Conservation (phyloP, 257 asterid genomes). For the Buddleja alternifolia region DNA sequence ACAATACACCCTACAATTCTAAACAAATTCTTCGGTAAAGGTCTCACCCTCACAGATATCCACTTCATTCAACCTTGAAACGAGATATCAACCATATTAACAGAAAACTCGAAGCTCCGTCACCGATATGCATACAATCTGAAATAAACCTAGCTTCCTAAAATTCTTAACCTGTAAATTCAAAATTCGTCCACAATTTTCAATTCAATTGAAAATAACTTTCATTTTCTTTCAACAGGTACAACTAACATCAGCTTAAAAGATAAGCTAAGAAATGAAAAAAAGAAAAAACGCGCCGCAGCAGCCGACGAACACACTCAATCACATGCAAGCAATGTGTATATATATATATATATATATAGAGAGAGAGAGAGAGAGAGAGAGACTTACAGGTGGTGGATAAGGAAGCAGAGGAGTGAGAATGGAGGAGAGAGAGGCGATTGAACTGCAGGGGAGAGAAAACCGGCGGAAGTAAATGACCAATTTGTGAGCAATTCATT, state of each 20-base stretch:
- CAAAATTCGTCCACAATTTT: neutral
- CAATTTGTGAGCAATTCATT: slow-evolving; percentile 41
- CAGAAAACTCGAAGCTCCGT: neutral
- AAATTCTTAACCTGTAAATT: neutral
- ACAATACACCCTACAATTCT: neutral
- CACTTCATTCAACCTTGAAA: neutral
- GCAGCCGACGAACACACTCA: neutral
- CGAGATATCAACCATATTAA: neutral
- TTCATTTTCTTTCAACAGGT: neutral
- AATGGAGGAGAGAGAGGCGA: slow-evolving; percentile 38
- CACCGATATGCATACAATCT: no score
- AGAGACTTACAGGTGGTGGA: slow-evolving; percentile 35
- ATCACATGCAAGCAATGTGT: slow-evolving; percentile 11
- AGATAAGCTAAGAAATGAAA: neutral
- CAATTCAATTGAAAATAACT: neutral
- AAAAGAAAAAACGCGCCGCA: neutral
- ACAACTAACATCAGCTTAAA: neutral
- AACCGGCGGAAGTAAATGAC: slow-evolving; percentile 34
- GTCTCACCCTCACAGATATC: slow-evolving; percentile 1
- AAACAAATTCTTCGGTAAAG: neutral
- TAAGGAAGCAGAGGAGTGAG: slow-evolving; percentile 26
- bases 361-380: neutral
- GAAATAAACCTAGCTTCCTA: neutral
- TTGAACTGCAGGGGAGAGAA: slow-evolving; percentile 40
- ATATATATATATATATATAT: no score